Percentiles rank a stretch among this genome's conserved stretches.
Evolutionary conservation across 495 filamentous ascomycete genomes (phyloP).

Genomic region (Podospora australis): DNA sequence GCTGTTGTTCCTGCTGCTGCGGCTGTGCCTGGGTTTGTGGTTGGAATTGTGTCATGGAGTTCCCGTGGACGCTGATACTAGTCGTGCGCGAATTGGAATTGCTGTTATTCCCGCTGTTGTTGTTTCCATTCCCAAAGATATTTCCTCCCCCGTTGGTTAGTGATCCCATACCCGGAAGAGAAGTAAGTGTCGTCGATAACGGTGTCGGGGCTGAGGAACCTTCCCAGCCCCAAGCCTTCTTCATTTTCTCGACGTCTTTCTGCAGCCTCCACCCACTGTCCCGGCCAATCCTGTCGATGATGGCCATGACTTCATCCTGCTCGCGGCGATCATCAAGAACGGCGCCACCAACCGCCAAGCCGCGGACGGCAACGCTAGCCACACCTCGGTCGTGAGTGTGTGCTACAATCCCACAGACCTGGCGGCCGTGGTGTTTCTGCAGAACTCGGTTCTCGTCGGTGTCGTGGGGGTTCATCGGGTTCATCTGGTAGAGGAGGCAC

Average conservation of each 20-base stretch:
- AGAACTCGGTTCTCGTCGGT: slow-evolving; percentile 62
- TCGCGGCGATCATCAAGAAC: slow-evolving; percentile 60
- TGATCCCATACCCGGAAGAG: neutral
- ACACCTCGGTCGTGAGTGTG: slow-evolving; percentile 78
- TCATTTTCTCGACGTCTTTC: slow-evolving; percentile 61
- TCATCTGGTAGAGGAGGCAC: slow-evolving; percentile 70
- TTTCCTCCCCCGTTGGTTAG: neutral
- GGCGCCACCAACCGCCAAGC: slow-evolving; percentile 72
- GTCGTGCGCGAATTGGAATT: no score
- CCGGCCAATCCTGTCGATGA: slow-evolving; percentile 66
- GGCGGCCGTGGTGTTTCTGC: slow-evolving; percentile 64
- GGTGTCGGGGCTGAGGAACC: neutral
- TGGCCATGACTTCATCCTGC: slow-evolving; percentile 75
- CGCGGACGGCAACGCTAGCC: slow-evolving; percentile 67
- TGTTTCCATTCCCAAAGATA: neutral
- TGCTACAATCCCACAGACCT: slow-evolving; percentile 82
- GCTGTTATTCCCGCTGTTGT: no score
- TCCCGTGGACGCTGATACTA: no score
- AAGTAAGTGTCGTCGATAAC: neutral
- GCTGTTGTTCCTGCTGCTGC: no score
- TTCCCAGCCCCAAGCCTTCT: slow-evolving; percentile 71
- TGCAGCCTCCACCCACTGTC: slow-evolving; percentile 74
- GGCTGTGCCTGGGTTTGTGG: no score
- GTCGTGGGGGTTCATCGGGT: slow-evolving; percentile 51
- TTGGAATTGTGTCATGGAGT: no score